Evolutionary conservation across 495 filamentous ascomycete genomes (phyloP), one percentile per base, ranked within the genome.

Genomic region (Aspergillus heteromorphus): DNA sequence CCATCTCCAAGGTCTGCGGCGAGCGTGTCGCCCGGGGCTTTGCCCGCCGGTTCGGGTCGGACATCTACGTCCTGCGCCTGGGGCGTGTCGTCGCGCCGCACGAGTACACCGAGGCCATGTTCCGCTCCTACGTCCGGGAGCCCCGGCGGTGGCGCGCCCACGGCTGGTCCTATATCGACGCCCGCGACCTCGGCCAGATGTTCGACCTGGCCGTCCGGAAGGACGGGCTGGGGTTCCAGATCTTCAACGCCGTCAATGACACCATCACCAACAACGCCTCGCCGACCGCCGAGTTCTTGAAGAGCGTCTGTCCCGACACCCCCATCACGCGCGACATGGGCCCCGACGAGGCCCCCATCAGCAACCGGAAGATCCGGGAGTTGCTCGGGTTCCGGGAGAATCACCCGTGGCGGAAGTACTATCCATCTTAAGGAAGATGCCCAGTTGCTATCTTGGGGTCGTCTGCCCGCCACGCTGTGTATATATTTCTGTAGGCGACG

Each of bases 11-110:
- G 53, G 61, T 84, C 6, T 83, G 80, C 50, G 75, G 73, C 4
- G 83, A 85, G 67, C 69, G 73, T 16, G 72, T 76, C 2, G 82
- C 81, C 11, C 61, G 79, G 17, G 76, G 75, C 2, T 85, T 85
- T 55, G 75, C 80, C 0, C 61, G 75, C 0, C 65, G 82, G 14
- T 84, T 79, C 57, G 70, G 66, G 6, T 69, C 60, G 1, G 82
- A 86, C 60, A 82, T 84, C 58, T 85, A 86, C 54, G 78, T 75
- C 5, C 58, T 85, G 17, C 68, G 81, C 0, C 81, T 86, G 41
- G 81, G 81, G 1, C 76, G 78, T 27, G 75, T 86, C 6, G 74
- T 85, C 54, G 75, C 76, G 27, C 82, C 81, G 16, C 76, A 83
- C 23, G 83, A 85, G 63, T 85, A 84, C 50, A 48, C 65, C 9